Evolutionary conservation across 2,329 filamentous ascomycete species (phyloP).

Genomic region (Dactylellina leptospora): DNA sequence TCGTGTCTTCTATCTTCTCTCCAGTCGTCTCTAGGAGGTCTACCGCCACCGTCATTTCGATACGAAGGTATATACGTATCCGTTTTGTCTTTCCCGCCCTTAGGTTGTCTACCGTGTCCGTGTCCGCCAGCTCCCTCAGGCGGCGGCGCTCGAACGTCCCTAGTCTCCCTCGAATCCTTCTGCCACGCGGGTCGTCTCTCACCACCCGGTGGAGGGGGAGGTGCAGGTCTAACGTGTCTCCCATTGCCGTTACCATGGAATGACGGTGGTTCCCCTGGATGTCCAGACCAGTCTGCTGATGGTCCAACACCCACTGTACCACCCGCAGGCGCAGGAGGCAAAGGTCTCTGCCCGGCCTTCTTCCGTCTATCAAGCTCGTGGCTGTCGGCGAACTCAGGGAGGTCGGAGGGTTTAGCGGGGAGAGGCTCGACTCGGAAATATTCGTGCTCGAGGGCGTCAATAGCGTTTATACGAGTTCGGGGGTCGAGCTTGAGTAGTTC

Average conservation of each 20-base stretch:
- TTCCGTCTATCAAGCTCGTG: slow-evolving; percentile 95
- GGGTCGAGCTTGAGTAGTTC: slow-evolving; percentile 90
- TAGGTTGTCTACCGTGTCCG: slow-evolving; percentile 64
- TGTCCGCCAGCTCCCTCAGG: slow-evolving; percentile 61
- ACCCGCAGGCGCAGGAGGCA: slow-evolving; percentile 89
- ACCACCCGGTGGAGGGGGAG: slow-evolving; percentile 53
- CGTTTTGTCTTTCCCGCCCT: slow-evolving; percentile 58
- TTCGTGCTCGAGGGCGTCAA: slow-evolving; percentile 88
- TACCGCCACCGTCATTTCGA: slow-evolving; percentile 59
- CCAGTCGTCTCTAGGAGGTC: slow-evolving; percentile 60
- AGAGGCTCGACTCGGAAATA: slow-evolving; percentile 85
- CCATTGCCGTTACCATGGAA: slow-evolving; percentile 53
- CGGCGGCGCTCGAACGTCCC: slow-evolving; percentile 43
- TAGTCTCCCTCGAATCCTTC: slow-evolving; percentile 52
- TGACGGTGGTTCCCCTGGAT: slow-evolving; percentile 64
- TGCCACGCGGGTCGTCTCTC: slow-evolving; percentile 53
- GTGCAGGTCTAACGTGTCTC: slow-evolving; percentile 50
- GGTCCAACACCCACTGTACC: slow-evolving; percentile 82
- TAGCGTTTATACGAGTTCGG: slow-evolving; percentile 86
- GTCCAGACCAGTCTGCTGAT: slow-evolving; percentile 64
- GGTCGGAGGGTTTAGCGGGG: slow-evolving; percentile 81
- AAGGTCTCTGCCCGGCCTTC: slow-evolving; percentile 74
- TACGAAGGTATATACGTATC: slow-evolving; percentile 67
- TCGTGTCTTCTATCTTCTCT: slow-evolving; percentile 60
- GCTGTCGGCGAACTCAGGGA: slow-evolving; percentile 92